Evolutionary conservation across 805 yeast genomes (phyloP), one percentile per base, ranked within the genome.

Genomic region (Starmerella stigmatis): DNA sequence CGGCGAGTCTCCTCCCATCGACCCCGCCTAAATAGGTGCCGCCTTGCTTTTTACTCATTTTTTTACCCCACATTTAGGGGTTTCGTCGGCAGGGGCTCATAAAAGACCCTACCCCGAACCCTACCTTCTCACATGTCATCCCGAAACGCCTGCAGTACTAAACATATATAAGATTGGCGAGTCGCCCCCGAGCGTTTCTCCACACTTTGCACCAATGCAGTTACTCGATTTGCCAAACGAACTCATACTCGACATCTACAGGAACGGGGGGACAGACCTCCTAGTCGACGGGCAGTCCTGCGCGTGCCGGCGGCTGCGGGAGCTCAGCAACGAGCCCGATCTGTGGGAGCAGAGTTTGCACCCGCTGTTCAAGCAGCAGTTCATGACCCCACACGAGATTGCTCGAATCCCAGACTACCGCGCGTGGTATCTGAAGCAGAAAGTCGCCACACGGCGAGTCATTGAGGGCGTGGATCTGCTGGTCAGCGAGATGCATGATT

Each of bases 401-500:
- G 38, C 28, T 6, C 39, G 42, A n/a, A 50, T 54, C 16, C 40
- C 40, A 9, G 48, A 50, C 31, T 34, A 29, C 28, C 49, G 57
- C 15, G 19, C 26, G 21, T 53, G 51, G 51, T 45, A 43, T 38
- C 43, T 44, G 37, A 46, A 40, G 22, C 53, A 52, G 21, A 30
- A 27, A 10, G 30, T 23, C 1, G 42, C 53, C 19, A 45, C 46
- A 16, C 28, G 25, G 8, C 45, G 49, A 2, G 37, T 54, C 22
- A 17, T 35, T 11, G 53, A 50, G n/a, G 31, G 28, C 15, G 29
- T 57, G 20, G 51, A 52, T 21, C 28, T 32, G 4, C 47, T 59
- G 7, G 57, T 44, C 23, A 47, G 50, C 33, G 53, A 50, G 19
- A 41, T 54, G 25, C 53, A 49, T 28, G 57, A 54, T 13, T 26